phyloP scores from a whole-genome alignment of 768 basidiomycete genomes.

The Tylopilus sp. region DNA sequence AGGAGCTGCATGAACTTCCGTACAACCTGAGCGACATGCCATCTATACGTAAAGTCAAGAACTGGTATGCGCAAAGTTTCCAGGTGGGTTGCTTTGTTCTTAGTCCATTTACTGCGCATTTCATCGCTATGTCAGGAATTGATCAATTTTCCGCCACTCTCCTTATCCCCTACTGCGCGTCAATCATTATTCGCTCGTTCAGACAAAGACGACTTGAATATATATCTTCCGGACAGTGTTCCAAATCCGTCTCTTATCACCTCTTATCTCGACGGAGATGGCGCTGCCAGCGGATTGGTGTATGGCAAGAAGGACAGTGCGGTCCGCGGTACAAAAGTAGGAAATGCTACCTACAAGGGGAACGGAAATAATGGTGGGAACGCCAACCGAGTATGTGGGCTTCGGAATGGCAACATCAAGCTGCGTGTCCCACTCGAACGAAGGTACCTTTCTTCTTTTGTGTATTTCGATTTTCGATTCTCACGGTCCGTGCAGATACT shows the following conservation, averaged over 20 bases:
- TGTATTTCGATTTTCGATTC: slow-evolving; percentile 2
- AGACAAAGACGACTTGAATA: slow-evolving; percentile 13
- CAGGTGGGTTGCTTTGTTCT: slow-evolving; percentile 5
- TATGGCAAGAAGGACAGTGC: slow-evolving; percentile 17
- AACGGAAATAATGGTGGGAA: slow-evolving; percentile 24
- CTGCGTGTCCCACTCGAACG: slow-evolving; percentile 16
- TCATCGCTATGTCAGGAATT: slow-evolving; percentile 7
- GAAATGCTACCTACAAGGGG: slow-evolving; percentile 12
- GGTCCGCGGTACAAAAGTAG: slow-evolving; percentile 8
- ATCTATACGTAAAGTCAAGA: slow-evolving; percentile 19
- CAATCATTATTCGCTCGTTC: slow-evolving; percentile 11
- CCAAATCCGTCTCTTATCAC: slow-evolving; percentile 14
- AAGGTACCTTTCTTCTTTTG: slow-evolving; percentile 6
- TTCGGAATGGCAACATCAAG: slow-evolving; percentile 17
- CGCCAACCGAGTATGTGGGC: slow-evolving; percentile 5
- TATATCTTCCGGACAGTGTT: slow-evolving; percentile 14
- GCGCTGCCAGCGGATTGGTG: neutral
- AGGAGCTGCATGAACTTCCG: slow-evolving; percentile 17
- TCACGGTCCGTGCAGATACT: slow-evolving; percentile 55
- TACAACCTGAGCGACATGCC: slow-evolving; percentile 16
- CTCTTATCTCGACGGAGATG: slow-evolving; percentile 31
- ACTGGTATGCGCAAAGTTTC: slow-evolving; percentile 19
- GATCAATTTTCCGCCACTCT: slow-evolving; percentile 11
- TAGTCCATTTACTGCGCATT: neutral
- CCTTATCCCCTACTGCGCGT: slow-evolving; percentile 12